Percentiles rank a stretch among this genome's conserved stretches.
Evolutionary conservation across 73 alveolate species (phyloP).

Genomic region (Tetrahymena elliotti): DNA sequence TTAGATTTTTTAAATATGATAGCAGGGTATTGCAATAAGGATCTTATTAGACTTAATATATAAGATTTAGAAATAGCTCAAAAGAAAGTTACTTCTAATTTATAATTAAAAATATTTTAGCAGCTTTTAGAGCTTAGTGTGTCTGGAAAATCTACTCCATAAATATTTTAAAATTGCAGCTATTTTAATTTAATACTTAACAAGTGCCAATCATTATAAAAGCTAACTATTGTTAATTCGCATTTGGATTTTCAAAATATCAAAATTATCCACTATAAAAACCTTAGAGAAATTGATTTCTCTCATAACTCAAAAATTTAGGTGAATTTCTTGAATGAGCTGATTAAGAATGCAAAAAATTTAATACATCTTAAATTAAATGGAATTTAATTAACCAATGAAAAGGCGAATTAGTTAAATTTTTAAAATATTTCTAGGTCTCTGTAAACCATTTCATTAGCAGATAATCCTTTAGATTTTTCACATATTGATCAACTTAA

Average conservation of each 20-base stretch:
- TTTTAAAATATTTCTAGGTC: background rate
- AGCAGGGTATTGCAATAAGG: background rate
- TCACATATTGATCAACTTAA: background rate
- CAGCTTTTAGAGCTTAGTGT: background rate
- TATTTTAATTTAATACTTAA: background rate
- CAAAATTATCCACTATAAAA: background rate
- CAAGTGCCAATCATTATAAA: background rate
- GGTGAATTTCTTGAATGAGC: background rate
- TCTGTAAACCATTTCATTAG: background rate
- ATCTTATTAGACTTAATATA: background rate
- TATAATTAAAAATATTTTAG: background rate
- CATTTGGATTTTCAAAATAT: background rate
- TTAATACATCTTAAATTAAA: background rate
- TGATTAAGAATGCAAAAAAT: background rate
- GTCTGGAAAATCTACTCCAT: background rate
- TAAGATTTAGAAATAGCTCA: background rate
- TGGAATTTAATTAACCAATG: background rate
- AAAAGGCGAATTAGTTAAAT: background rate
- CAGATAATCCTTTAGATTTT: background rate
- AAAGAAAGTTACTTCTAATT: background rate
- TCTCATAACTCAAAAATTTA: background rate
- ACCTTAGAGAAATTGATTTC: background rate
- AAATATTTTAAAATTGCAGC: background rate
- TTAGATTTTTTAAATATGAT: background rate
- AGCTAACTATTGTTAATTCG: background rate